Evolutionary conservation across 129 eudicot species (phyloP), one percentile per base, ranked within the genome.

Genomic region (Helianthus tuberosus): DNA sequence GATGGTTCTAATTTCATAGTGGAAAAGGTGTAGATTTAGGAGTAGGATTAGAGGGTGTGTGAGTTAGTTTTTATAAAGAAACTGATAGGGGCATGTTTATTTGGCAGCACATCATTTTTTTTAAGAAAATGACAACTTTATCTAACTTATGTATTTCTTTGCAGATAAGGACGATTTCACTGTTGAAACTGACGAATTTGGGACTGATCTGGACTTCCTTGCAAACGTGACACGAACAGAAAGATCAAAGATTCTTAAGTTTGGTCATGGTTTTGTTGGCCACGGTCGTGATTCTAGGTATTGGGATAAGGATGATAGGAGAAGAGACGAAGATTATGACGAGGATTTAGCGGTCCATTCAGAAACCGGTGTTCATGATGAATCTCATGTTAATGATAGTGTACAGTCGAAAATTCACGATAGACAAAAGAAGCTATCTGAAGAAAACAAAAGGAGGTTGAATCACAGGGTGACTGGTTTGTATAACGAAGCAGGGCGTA

Each of bases 301-400:
- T 77, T 95, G 99, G 99, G 99, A 95, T 82, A 83, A 71, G 76
- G 99, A 95, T 73, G 99, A 95, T 69, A 85, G 99, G 82, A 91
- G 99, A 79, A 91, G 99, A 84, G 99, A 95, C 84, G 94, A 85
- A 15, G 99, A 95, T 78, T 95, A 95, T n/a, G 80, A 78, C 58
- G 99, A 91, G 81, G 97, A 89, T 54, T 85, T 77, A 66, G 76
- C 72, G 61, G 84, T 79, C 48, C 80, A 69, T 71, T 50, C 74
- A 49, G 69, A 32, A 43, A 51, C 6, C 10, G 76, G 51, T 74
- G 73, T 15, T 46, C 78, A 8, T 73, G 83, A 59, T 83, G 86
- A 62, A 27, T 80, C 89, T 16, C 41, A 54, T 53, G 65, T 49
- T 84, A 77, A 75, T 70, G 79, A 64, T 79, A 80, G 73, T 43